Evolutionary conservation across 331 rosid species (phyloP), one percentile per base, ranked within the genome.

Genomic region (Malus hybrid): DNA sequence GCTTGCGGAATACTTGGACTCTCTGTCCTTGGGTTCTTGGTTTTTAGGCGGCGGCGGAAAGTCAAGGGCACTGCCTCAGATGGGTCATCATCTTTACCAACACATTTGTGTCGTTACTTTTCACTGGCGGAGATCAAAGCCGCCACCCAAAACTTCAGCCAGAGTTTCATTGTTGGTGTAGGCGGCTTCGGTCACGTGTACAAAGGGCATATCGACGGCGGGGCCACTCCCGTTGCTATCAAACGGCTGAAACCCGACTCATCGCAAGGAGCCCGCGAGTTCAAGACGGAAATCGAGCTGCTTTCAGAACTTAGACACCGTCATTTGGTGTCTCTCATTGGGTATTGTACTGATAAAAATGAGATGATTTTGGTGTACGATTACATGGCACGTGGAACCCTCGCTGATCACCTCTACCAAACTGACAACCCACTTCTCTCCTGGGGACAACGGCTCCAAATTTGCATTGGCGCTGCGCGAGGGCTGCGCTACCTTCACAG

Each of bases 401-500:
- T 87, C 0, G 70, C 78, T 0, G 81, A 70, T 0, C 80, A 84
- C 33, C 60, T 87, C 22, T 84, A 82, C 64, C 69, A 62, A 1
- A 61, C 70, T 1, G 79, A 77, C 0, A 78, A 79, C 19, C 75
- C 78, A 6, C 78, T 82, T 0, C 79, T 87, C 77, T 90, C 20
- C 22, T 22, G 22, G 22, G 22, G 22, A 22, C 22, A 22, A 22
- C 22, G 22, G 22, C 22, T 22, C 22, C 57, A 73, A 14, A 80
- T 81, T 27, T 85, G 87, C 32, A 61, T 85, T 0, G 87, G 83
- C 0, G 82, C 85, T 0, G 86, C 91, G 1, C 72, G 70, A 4
- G 91, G 93, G 7, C 22, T 89, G 3, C 70, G 76, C 2, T 85
- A 85, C 70, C 91, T 88, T 14, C 93, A 90, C 31, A 71, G 68